Evolutionary conservation across 2,329 filamentous ascomycete genomes (phyloP).

Genomic region (Cladophialophora bantiana): DNA sequence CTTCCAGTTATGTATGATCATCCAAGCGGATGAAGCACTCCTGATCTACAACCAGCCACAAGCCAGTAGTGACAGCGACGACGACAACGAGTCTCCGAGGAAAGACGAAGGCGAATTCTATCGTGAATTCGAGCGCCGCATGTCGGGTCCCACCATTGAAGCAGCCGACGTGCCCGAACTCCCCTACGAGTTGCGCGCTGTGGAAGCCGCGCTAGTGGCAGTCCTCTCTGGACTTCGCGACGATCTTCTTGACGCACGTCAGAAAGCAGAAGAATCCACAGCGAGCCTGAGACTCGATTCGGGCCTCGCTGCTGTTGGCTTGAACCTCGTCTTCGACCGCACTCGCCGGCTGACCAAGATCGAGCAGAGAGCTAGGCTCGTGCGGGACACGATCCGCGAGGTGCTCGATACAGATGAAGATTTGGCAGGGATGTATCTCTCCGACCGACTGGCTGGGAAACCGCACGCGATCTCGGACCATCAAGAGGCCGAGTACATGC

Average conservation of each 20-base stretch:
- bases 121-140: slow-evolving; percentile 42
- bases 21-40: slow-evolving; percentile 45
- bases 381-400: slow-evolving; percentile 46
- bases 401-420: slow-evolving; percentile 48
- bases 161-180: slow-evolving; percentile 36
- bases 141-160: slow-evolving; percentile 33
- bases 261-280: slow-evolving; percentile 25
- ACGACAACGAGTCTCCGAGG: slow-evolving; percentile 33
- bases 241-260: slow-evolving; percentile 30
- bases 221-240: slow-evolving; percentile 47
- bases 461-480: slow-evolving; percentile 45
- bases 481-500: slow-evolving; percentile 49
- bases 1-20: slow-evolving; percentile 48
- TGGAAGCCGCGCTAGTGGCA: slow-evolving; percentile 47
- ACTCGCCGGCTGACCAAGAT: slow-evolving; percentile 42
- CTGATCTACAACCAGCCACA: slow-evolving; percentile 41
- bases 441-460: slow-evolving; percentile 43
- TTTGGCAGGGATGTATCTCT: slow-evolving; percentile 49
- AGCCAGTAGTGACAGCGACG: slow-evolving; percentile 26
- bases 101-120: slow-evolving; percentile 26
- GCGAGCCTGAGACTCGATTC: slow-evolving; percentile 32
- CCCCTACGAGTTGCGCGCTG: slow-evolving; percentile 47
- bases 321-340: slow-evolving; percentile 43
- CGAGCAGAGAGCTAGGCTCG: slow-evolving; percentile 46
- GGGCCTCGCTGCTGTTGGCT: slow-evolving; percentile 31